Evolutionary conservation across 345 rosid genomes (phyloP), one percentile per base, ranked within the genome.

Genomic region (Eucalyptus caleyi): DNA sequence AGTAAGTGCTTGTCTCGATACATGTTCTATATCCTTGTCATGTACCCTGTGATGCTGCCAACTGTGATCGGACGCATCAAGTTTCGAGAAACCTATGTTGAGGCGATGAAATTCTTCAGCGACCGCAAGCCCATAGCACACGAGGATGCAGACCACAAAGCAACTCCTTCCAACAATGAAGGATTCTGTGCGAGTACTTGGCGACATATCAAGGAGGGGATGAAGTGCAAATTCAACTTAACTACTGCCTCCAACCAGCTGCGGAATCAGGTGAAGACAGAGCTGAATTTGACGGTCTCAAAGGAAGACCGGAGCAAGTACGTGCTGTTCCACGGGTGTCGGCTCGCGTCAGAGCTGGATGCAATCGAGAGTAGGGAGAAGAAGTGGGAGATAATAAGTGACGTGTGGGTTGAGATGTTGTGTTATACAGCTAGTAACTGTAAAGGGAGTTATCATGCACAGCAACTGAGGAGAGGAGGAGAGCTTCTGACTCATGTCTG

Each of bases 401-500:
- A 65, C 1, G 89, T 91, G 6, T 92, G 94, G 94, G 49, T 89
- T 7, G 89, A 89, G 81, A 87, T 91, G 30, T 44, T 91, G 32
- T 50, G 50, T 19, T 21, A 54, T 69, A 50, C 91, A 5, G 92
- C 90, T 2, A 27, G 24, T 32, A 87, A 88, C 11, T 80, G 93
- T n/a, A 89, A 83, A 54, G 93, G 89, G 3, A 65, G 86, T 32
- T 50, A 91, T 45, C 97, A 95, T 77, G 94, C 93, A 2, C 90
- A 92, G 87, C 95, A 95, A 34, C 89, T 94, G 47, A 92, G 95
- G 54, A 88, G 89, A 72, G 97, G 97, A 1, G 95, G 96, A 34
- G 96, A 96, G 86, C 92, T 96, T 16, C 91, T 93, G 40, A 93
- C 92, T 86, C 94, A 92, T 34, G 93, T 93, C 3, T 94, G 97